Evolutionary conservation across 495 filamentous ascomycete genomes (phyloP), one percentile per base, ranked within the genome.

Genomic region (Penicillium nucicola): DNA sequence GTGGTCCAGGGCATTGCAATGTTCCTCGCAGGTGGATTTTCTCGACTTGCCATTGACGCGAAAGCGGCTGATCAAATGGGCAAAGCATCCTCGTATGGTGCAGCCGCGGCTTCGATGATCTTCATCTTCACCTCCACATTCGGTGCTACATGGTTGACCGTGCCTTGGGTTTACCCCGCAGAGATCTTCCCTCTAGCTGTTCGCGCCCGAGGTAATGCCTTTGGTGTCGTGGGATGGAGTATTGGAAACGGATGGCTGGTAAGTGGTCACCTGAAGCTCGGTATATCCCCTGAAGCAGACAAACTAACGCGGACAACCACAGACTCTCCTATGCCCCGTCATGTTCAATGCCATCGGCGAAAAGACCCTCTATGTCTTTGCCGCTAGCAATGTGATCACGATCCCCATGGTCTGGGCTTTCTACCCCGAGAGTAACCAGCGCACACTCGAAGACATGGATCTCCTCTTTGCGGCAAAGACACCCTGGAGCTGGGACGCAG

Each of bases 111-210:
- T 0, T 80, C 78, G 20, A 84, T 89, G 71, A 81, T 88, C 19
- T 87, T 86, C 64, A 72, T 89, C 22, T 88, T 83, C 59, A 87
- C 84, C 4, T 77, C 76, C 5, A 74, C 84, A 1, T 89, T 89
- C 52, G 84, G 84, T 20, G 85, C 84, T 0, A 86, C 85, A 2
- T 89, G 85, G 85, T 63, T 89, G 10, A 87, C 83, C 0, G 84
- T 86, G 3, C 84, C 84, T 0, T 87, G 83, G 84, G 55, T 87
- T 4, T 88, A 88, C 48, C 84, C 84, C 0, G 83, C 84, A 13
- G 85, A 89, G 57, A 88, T 88, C 44, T 87, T 88, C 65, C 85
- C 85, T 0, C 65, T 88, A 14, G 77, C 83, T 20, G 78, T 87
- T 9, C 79, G 85, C 19, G 85, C 84, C 4, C 81, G 83, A 25